A percentile compares a stretch with the other conserved stretches of the same genome.
These are phyloP conservation scores for Tolypocladium nubicola DNA, from an alignment of 2,329 filamentous ascomycete genomes.

Conservation along the genomic window DNA sequence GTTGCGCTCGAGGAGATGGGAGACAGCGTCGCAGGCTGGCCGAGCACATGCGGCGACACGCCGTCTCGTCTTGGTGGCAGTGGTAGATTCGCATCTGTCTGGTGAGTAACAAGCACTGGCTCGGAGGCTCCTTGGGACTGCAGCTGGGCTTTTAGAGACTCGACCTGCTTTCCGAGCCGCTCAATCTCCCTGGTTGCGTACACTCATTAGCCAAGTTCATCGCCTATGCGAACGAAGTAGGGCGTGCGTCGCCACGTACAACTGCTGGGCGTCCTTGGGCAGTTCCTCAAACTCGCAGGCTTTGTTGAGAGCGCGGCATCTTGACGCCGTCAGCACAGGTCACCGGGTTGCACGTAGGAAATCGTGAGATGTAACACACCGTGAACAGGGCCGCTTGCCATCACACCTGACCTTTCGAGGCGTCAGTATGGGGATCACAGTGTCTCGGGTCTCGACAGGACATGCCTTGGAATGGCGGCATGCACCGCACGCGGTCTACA, in stretches of 20 bases:
- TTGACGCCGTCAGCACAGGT: background rate
- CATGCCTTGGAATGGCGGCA: constrained; percentile 16
- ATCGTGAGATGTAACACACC: constrained; percentile 4
- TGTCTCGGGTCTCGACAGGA: fast-evolving
- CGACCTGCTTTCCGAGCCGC: background rate
- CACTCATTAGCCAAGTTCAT: background rate
- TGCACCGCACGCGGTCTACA: constrained; percentile 14
- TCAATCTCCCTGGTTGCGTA: background rate
- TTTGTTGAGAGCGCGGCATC: constrained; percentile 12
- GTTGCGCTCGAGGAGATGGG: background rate
- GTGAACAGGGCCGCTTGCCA: constrained; percentile 13
- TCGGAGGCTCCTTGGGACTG: background rate
- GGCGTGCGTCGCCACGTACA: constrained; percentile 3
- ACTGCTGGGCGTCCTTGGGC: constrained; percentile 11
- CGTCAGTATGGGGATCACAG: background rate
- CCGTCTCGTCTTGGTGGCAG: background rate
- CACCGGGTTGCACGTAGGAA: too few species aligned
- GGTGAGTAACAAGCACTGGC: background rate
- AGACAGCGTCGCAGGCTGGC: background rate
- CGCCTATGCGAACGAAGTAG: background rate
- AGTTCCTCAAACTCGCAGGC: constrained; percentile 11
- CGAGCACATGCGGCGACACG: background rate
- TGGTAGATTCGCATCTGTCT: background rate
- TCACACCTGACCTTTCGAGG: constrained; percentile 12
- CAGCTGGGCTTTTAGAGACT: constrained; percentile 4